Percentiles rank a stretch among this genome's conserved stretches.
phyloP scores from a whole-genome alignment of 2,329 filamentous ascomycete species.

The Orbilia javanica region DNA sequence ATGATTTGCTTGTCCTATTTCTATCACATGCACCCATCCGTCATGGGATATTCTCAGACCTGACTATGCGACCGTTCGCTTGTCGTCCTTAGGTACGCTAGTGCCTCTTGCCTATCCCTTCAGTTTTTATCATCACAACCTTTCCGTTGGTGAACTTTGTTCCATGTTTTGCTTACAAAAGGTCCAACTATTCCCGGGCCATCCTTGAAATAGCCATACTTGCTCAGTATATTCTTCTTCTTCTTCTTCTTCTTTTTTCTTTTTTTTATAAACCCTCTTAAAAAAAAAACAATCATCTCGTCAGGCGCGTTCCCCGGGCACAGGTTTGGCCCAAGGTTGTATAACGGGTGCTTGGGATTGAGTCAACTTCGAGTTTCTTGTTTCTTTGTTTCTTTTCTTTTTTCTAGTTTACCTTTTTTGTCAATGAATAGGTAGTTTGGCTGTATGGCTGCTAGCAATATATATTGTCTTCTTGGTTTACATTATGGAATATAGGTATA shows the following conservation, averaged over 20 bases:
- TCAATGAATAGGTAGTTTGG: not conserved
- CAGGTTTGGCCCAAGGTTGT: not conserved
- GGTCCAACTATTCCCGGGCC: not conserved
- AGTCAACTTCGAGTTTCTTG: not conserved
- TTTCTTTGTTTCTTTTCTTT: no score
- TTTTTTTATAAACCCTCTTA: not conserved
- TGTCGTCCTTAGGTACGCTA: slow-evolving; percentile 2
- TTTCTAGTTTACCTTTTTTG: not conserved
- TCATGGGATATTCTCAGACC: not conserved
- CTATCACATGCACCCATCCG: not conserved
- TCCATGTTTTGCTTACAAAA: not conserved
- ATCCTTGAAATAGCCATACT: not conserved
- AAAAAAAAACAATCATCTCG: not conserved
- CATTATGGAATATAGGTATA: not conserved
- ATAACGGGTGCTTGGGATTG: not conserved
- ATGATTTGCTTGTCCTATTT: not conserved
- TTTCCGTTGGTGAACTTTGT: not conserved
- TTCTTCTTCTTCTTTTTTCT: not conserved
- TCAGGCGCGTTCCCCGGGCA: not conserved
- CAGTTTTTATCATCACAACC: not conserved
- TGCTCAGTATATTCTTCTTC: not conserved
- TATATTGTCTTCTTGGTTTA: slow-evolving; percentile 14
- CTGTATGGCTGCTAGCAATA: not conserved
- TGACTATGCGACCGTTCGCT: not conserved
- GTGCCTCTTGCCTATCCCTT: not conserved